Evolutionary conservation across 176 grass and related monocot genomes (phyloP).

Genomic region (Urochloa ruziziensis): DNA sequence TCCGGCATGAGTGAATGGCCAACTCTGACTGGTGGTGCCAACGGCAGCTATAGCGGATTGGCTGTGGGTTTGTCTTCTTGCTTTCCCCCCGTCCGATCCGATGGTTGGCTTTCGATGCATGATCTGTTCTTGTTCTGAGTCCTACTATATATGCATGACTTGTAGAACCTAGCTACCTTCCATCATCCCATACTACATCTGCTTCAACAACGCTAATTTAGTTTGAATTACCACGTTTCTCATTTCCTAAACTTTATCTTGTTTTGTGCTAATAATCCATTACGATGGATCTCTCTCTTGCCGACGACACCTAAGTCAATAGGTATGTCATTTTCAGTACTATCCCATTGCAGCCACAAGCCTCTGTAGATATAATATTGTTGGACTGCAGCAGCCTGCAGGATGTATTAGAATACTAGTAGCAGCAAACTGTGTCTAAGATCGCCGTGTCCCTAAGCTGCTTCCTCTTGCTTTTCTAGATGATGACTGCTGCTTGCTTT

Average conservation of each 20-base stretch:
- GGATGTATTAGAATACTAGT: background rate
- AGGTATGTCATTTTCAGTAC: background rate
- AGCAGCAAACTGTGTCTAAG: background rate
- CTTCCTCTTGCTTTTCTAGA: background rate
- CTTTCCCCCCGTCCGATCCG: no score
- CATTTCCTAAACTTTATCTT: background rate
- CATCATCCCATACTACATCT: no score
- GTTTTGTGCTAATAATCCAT: background rate
- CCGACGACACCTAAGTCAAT: background rate
- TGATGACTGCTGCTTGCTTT: background rate
- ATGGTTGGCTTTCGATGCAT: background rate
- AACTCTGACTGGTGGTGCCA: no score
- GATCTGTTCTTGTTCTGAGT: background rate
- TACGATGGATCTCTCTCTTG: background rate
- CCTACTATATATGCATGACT: background rate
- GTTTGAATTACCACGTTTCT: background rate
- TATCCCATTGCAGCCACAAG: background rate
- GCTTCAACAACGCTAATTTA: background rate
- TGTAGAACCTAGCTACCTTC: no score
- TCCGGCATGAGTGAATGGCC: no score
- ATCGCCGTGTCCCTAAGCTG: background rate
- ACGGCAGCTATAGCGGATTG: no score
- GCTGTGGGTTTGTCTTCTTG: no score
- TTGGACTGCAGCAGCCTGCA: background rate
- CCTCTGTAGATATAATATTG: constrained; percentile 14